Percentiles rank a stretch among this genome's conserved stretches.
Evolutionary conservation across 257 asterid species (phyloP).

Genomic region (Ligustrum vulgare): DNA sequence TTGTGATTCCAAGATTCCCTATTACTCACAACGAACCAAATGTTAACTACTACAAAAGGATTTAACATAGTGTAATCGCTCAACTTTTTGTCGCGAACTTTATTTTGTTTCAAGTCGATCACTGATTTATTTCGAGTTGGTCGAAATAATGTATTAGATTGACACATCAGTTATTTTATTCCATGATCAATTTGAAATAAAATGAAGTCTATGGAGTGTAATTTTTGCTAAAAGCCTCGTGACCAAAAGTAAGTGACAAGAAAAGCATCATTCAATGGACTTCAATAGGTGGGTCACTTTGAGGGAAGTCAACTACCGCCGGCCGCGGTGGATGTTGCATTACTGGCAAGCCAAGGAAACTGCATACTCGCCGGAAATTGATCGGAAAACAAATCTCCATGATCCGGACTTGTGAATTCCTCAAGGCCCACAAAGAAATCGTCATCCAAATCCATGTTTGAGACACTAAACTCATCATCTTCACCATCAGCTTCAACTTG

Average conservation of each 20-base stretch:
- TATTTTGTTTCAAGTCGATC: not conserved
- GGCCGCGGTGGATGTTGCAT: conserved; percentile 38
- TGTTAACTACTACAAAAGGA: not conserved
- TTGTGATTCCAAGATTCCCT: conserved; percentile 31
- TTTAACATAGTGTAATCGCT: too few relatives aligned
- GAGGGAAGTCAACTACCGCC: conserved; percentile 38
- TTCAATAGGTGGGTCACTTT: not conserved
- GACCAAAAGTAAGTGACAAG: conserved; percentile 37
- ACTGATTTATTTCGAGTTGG: not conserved
- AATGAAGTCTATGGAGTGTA: not conserved
- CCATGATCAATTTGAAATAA: not conserved
- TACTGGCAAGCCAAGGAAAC: conserved; percentile 41
- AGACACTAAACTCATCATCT: conserved; percentile 39
- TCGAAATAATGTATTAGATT: too few relatives aligned
- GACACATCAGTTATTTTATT: too few relatives aligned
- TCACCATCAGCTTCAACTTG: conserved; percentile 26
- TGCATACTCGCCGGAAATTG: conserved; percentile 26
- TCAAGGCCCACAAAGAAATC: conserved; percentile 29
- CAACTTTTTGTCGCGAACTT: not conserved
- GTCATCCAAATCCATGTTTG: conserved; percentile 47
- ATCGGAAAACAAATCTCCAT: conserved; percentile 28
- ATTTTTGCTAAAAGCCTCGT: not conserved
- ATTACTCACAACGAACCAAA: not conserved
- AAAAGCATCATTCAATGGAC: conserved; percentile 36
- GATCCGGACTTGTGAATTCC: conserved; percentile 1